Evolutionary conservation across 257 asterid genomes (phyloP).

Genomic region (Jacaranda mimosifolia): DNA sequence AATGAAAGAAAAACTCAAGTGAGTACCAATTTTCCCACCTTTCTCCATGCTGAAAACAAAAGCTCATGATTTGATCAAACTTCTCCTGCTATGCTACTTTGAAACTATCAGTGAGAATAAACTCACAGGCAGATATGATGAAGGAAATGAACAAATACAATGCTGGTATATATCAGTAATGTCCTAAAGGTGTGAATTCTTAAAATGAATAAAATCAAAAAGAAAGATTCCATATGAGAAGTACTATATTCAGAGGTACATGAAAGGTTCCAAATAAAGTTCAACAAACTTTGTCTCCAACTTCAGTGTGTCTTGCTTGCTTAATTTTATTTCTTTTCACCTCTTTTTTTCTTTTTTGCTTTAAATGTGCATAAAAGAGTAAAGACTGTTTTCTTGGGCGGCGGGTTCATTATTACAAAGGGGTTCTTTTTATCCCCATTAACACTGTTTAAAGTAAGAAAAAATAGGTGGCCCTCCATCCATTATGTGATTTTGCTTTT

Average conservation of each 20-base stretch:
- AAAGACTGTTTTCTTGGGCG: constrained; percentile 58
- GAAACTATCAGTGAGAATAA: not conserved
- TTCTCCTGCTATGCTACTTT: constrained; percentile 24
- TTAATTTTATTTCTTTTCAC: constrained; percentile 4
- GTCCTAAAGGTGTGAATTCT: not conserved
- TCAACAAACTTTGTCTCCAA: constrained; percentile 50
- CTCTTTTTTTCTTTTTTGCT: constrained; percentile 20
- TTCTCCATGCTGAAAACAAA: not conserved
- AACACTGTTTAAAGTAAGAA: constrained; percentile 45
- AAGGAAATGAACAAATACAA: not conserved
- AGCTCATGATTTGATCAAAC: constrained; percentile 24
- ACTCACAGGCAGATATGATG: constrained; percentile 21
- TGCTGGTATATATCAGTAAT: constrained; percentile 38
- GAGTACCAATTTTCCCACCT: not conserved
- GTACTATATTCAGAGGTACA: constrained; percentile 30
- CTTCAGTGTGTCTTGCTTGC: constrained; percentile 32
- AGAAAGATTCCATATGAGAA: constrained; percentile 38
- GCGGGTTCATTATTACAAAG: constrained; percentile 74
- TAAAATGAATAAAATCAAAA: constrained; percentile 29
- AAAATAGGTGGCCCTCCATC: constrained; percentile 59
- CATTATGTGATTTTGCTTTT: constrained; percentile 25
- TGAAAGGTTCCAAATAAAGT: constrained; percentile 44
- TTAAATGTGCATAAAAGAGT: constrained; percentile 39
- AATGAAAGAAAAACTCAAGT: not conserved
- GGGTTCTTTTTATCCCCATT: constrained; percentile 47